phyloP scores from a whole-genome alignment of 1,284 basidiomycete species.

The Agroathelia rolfsii region DNA sequence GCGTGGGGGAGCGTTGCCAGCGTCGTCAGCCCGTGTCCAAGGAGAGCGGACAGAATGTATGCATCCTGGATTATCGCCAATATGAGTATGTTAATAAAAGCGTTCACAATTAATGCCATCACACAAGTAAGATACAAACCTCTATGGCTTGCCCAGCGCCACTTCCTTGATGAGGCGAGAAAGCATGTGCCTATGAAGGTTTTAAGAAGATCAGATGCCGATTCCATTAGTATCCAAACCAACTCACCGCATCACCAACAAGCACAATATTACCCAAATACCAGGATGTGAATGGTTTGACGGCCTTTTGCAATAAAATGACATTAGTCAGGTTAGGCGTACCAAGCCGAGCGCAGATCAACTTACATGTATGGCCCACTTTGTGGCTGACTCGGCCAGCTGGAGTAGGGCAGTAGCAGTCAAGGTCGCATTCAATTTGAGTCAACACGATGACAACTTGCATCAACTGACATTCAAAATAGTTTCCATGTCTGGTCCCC shows the following conservation, averaged over 20 bases:
- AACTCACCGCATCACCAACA: conserved; percentile 27
- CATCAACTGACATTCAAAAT: too few relatives aligned
- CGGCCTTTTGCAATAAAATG: conserved; percentile 15
- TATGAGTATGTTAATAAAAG: too few relatives aligned
- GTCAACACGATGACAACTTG: too few relatives aligned
- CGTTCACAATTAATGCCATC: neutral
- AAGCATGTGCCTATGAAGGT: conserved; percentile 28
- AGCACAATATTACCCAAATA: conserved; percentile 19
- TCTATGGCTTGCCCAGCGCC: conserved; percentile 32
- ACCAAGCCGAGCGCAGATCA: too few relatives aligned
- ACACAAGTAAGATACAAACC: conserved; percentile 15
- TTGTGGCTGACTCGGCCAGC: too few relatives aligned
- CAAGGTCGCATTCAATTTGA: too few relatives aligned
- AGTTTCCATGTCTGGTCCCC: too few relatives aligned
- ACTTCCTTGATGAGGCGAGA: conserved; percentile 29
- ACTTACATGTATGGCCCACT: too few relatives aligned
- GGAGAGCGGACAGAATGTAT: conserved; percentile 35
- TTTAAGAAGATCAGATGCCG: neutral
- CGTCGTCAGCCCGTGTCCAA: conserved; percentile 33
- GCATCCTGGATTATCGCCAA: conserved; percentile 47
- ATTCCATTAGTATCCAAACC: neutral
- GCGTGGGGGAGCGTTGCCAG: conserved; percentile 27
- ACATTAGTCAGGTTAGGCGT: conserved; percentile 11
- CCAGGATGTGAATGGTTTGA: conserved; percentile 18
- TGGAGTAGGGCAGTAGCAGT: too few relatives aligned